These are phyloP conservation scores for Meyerozyma sp. DNA, from an alignment of 1,139 yeast species.

Conservation along the genomic window DNA sequence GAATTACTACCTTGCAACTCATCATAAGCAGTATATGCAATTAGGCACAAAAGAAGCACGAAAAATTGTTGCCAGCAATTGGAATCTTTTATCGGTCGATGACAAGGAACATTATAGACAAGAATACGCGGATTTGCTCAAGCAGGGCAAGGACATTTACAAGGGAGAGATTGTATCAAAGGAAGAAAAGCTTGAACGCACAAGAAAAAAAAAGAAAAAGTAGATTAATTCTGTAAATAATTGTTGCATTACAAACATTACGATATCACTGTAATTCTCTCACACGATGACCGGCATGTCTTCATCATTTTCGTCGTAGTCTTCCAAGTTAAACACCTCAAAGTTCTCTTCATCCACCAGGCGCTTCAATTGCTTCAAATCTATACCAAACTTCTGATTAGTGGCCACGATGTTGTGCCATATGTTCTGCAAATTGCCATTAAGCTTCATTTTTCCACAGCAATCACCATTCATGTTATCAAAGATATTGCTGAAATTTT, in stretches of 20 bases:
- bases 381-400: constrained; percentile 12
- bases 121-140: constrained; percentile 24
- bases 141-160: constrained; percentile 26
- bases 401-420: constrained; percentile 14
- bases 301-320: constrained; percentile 22
- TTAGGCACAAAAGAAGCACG: constrained; percentile 12
- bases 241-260: background rate
- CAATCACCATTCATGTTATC: constrained; percentile 7
- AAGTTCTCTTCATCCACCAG: constrained; percentile 14
- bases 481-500: constrained; percentile 13
- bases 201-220: background rate
- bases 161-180: constrained; percentile 24
- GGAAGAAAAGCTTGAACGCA: constrained; percentile 13
- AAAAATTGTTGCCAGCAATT: constrained; percentile 14
- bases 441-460: constrained; percentile 18
- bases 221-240: background rate
- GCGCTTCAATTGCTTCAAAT: constrained; percentile 7
- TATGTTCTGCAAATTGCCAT: constrained; percentile 14
- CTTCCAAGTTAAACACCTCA: constrained; percentile 19
- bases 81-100: constrained; percentile 22
- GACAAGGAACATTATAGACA: constrained; percentile 19
- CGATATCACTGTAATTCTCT: background rate
- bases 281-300: constrained; percentile 23
- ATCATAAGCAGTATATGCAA: constrained; percentile 10
- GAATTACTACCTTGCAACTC: constrained; percentile 25